Base-by-base conservation (phyloP, 1,284 basidiomycete species). In the Leccinum pachyderme region DNA sequence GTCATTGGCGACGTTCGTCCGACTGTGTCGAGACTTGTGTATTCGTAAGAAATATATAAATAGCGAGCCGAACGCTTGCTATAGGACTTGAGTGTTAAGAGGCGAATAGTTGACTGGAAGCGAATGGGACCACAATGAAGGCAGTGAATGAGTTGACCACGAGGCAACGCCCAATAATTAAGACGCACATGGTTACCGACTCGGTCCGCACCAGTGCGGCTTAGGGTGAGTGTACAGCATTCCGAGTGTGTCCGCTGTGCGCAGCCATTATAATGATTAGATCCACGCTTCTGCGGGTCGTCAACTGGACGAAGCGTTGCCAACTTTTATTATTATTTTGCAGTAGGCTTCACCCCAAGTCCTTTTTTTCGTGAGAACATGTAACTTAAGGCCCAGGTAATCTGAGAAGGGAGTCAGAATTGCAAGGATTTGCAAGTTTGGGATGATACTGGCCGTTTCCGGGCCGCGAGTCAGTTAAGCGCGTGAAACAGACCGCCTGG, bases 201-300 rank as follows among this genome's bases (percentile, higher is more conserved):
- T 54, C 47, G 49, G 46, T 64, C 32, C 55, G 61, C 60, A 43
- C 53, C 43, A 18, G 37, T 59, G 61, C 56, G 61, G 55, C 29
- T 31, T 9, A 53, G 50, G 32, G 44, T 27, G 46, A 45, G 24
- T 27, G 56, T 39, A 61, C 57, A 64, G 59, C 55, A 65, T 50
- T 33, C n/a, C 22, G 61, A 54, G 53, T 49, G 63, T 51, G 55
- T 59, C 52, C 47, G n/a, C 35, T 55, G 54, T 52, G 37, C 37
- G 37, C 37, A 39, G 37, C 37, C 37, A 18, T 18, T 18, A 18
- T 18, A 37, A 39, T 39, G 37, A 56, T 67, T 33, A 52, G 39
- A 37, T 31, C 39, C 50, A 61, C 55, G 53, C 53, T 44, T 44
- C 35, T 49, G 55, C 49, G 31, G 35, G 47, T 43, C 18, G 29